Evolutionary conservation across 306 rosid species (phyloP), one percentile per base, ranked within the genome.

Genomic region (Quercus variabilis): DNA sequence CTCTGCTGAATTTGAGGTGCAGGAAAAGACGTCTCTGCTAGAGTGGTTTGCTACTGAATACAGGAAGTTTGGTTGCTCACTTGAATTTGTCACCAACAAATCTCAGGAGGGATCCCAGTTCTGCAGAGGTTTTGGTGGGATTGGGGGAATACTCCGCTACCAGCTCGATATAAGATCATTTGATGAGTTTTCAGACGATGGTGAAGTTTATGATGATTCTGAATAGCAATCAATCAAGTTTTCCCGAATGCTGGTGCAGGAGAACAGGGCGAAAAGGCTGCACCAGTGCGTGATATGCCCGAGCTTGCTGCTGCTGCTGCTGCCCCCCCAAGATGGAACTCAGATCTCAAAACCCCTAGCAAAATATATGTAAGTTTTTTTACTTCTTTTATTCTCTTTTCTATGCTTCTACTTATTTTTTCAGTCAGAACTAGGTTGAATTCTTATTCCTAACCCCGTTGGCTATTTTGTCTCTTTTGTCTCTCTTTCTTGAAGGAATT

Each of bases 21-120:
- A 93, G 82, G 98, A 93, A 65, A 93, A 91, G 78, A 67, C 63
- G 83, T 82, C 98, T 38, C 83, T 93, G 72, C 91, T 93, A 1
- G 98, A 93, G 88, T 93, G 98, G 98, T 93, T 93, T 75, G 98
- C 98, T 12, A 93, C 87, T 1, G 98, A 91, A 89, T 93, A 91
- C 83, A 88, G 78, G 77, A 56, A 73, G 63, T 93, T 91, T 54
- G 98, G 98, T 68, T 93, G 98, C 83, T 78, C 92, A 0, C 91
- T 93, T 28, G 98, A 93, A 80, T 93, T 93, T 72, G 97, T 93
- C 51, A 91, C 98, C 62, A 93, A 93, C 83, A 93, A 91, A 81
- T 93, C 98, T 41, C 97, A 93, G 83, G 97, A 93, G 76, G 97
- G 97, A 59, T 93, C 97, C 23, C 97, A 93, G 78, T 93, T 93